Evolutionary conservation across 192 early-diverging fungal genomes (phyloP), one percentile per base, ranked within the genome.

Genomic region (Podila epigama): DNA sequence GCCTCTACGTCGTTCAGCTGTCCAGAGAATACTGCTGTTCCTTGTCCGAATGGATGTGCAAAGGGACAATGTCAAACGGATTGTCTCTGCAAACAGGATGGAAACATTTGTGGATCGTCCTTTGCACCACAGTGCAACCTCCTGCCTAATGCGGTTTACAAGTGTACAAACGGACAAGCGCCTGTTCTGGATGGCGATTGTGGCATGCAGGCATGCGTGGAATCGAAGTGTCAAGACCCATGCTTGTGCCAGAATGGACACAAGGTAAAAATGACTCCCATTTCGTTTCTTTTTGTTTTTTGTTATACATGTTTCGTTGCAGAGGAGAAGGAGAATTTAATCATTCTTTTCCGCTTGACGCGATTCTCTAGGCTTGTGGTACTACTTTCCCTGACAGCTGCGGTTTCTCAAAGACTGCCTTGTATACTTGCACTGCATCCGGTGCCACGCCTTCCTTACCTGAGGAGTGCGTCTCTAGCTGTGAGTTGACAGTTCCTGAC

Each of bases 21-120:
- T 22, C 60, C 60, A 1, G 44, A 10, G 5, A 29, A 29, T 31
- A 54, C 52, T 6, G 31, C 11, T 4, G 35, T 33, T 1, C 28
- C 33, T 15, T 62, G 60, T 34, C 18, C 44, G 44, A 31, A 31
- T 22, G 60, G 60, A 22, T 62, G 60, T 62, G 60, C 44, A 2
- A 16, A 1, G 8, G 44, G 44, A 12, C 16, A 22, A 15, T 62
- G 60, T 33, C 3, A 6, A 9, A 10, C 52, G 5, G 52, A 31
- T 9, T 54, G 52, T 32, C 22, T 31, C 27, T 54, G 52, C 52
- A 27, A 4, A 3, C 11, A 11, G 4, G 28, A 15, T 54, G 52
- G 52, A 54, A 32, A 54, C 52, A 25, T 31, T 6, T 54, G 52
- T 32, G 52, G 52, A 31, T 54, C 52, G 11, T 54, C 52, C 7